A percentile compares a stretch with the other conserved stretches of the same genome.
Conservation (phyloP, 2,329 filamentous ascomycete species). For the Sporothrix curviconia region DNA sequence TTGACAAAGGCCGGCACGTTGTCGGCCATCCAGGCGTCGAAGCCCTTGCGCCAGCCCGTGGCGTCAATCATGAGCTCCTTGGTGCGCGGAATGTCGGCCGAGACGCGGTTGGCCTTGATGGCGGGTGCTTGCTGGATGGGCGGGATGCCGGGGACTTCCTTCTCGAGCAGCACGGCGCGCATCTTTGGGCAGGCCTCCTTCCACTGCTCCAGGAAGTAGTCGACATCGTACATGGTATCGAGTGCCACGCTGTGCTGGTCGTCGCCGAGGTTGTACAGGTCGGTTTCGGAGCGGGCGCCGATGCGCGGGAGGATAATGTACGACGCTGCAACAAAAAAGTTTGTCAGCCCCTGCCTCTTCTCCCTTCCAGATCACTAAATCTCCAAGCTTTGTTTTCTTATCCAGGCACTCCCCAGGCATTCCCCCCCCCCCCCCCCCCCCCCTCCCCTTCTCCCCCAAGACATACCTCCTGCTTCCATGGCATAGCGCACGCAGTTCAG, state of each 20-base stretch:
- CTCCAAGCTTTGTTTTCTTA: too few species aligned
- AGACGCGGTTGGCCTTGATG: background rate
- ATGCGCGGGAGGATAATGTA: conserved; percentile 19
- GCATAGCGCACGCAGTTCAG: conserved; percentile 33
- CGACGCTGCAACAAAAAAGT: too few species aligned
- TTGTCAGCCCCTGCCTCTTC: too few species aligned
- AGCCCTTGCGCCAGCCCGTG: conserved; percentile 20
- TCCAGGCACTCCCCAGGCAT: too few species aligned
- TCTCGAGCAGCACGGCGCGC: conserved; percentile 15
- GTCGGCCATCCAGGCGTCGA: conserved; percentile 19
- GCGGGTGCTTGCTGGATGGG: conserved; percentile 4
- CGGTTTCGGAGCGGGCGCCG: conserved; percentile 20
- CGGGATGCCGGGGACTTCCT: background rate
- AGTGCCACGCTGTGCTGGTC: conserved; percentile 13
- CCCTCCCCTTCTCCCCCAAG: too few species aligned
- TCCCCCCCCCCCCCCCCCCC: too few species aligned
- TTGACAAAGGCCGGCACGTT: conserved; percentile 2
- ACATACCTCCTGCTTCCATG: conserved; percentile 26
- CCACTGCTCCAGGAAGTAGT: conserved; percentile 18
- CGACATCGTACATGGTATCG: conserved; percentile 14
- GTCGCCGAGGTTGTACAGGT: conserved; percentile 16
- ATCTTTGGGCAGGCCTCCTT: conserved; percentile 17
- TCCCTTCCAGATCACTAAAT: too few species aligned
- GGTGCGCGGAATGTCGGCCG: too few species aligned
- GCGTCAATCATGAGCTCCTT: conserved; percentile 20